Base-by-base conservation (phyloP, 108 stramenopile species). In the Cyclotella kingstonii region DNA sequence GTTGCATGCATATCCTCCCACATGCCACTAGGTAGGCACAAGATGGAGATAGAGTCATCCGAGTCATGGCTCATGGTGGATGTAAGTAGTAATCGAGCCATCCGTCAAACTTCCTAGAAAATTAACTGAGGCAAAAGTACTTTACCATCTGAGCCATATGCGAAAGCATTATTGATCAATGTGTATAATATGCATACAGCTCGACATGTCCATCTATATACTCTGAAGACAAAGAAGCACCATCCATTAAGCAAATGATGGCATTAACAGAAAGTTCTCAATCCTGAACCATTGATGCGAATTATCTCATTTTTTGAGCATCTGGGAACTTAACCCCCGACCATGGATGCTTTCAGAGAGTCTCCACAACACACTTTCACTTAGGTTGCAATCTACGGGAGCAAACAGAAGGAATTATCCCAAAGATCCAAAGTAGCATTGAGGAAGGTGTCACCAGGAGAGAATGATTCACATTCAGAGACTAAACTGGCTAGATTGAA, bases 191-290 rank as follows among this genome's bases (percentile, higher is more conserved):
- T 42, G 21, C 15, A 57, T 57, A 40, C 36, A 45, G 59, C n/a
- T 27, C 0, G 19, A 60, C 31, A 28, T 21, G 41, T 28, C 46
- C 8, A 21, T 21, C 21, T 12, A 44, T 60, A 19, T 27, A 44
- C 29, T 60, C 28, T 0, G 59, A 44, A 2, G 0, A 2, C 15
- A 60, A 30, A n/a, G 42, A 42, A 8, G 46, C 2, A 44, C 59
- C 59, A 18, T 60, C 59, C 59, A 60, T 60, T 17, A 60, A 46
- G 2, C 59, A 42, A 18, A 60, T 60, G 11, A 45, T 30, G 30
- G 15, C 29, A 4, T 6, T 17, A 30, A 45, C 43, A 1, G 1
- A 17, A 12, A 44, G 59, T 46, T 60, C 54, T n/a, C 42, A 3
- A 10, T 18, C 0, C 5, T 26, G 18, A 26, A 59, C 28, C 34